These are phyloP conservation scores for Ogataea parapolymorpha DNA, from an alignment of 805 yeast genomes.

Conservation along the genomic window DNA sequence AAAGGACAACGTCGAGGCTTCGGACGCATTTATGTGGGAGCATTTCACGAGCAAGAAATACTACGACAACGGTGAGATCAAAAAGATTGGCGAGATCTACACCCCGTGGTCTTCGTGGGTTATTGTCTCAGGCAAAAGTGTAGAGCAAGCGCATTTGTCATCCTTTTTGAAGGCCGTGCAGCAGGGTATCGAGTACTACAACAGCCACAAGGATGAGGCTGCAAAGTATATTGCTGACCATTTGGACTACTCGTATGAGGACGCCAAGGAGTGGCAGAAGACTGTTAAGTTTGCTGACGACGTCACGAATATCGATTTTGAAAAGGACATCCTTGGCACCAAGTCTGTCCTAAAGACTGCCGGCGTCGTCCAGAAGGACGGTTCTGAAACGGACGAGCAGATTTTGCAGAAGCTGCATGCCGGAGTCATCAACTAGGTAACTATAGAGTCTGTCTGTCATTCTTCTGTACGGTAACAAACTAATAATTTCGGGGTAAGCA, in stretches of 20 bases:
- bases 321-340: conserved; percentile 52
- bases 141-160: conserved; percentile 29
- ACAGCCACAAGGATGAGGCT: conserved; percentile 58
- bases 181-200: conserved; percentile 67
- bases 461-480: neutral
- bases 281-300: conserved; percentile 64
- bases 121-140: conserved; percentile 49
- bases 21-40: conserved; percentile 96
- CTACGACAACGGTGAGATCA: conserved; percentile 76
- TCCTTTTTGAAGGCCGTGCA: conserved; percentile 53
- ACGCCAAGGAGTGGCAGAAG: conserved; percentile 77
- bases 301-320: conserved; percentile 47
- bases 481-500: conserved; percentile 5
- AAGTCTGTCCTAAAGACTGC: conserved; percentile 57
- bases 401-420: conserved; percentile 13
- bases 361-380: conserved; percentile 43
- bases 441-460: neutral
- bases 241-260: conserved; percentile 72
- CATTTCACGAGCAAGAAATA: conserved; percentile 84
- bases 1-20: conserved; percentile 39
- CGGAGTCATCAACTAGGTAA: conserved; percentile 11
- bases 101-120: conserved; percentile 99
- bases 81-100: conserved; percentile 79
- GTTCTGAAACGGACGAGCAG: conserved; percentile 17
- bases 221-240: conserved; percentile 59